Evolutionary conservation across 2,329 filamentous ascomycete species (phyloP).

Genomic region (Monascus ruber): DNA sequence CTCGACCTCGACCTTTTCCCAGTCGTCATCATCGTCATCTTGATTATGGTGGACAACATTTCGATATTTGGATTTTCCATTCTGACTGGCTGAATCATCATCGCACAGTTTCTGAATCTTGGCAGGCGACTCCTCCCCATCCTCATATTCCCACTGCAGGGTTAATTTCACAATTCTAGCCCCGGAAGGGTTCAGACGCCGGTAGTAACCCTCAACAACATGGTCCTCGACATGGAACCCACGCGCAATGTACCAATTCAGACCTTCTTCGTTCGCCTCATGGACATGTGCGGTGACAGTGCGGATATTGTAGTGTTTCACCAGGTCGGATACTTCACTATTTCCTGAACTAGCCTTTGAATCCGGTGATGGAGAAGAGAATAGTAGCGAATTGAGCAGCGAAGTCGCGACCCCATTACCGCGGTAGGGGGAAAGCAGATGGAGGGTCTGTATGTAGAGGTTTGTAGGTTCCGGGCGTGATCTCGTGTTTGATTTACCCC

Average conservation of each 20-base stretch:
- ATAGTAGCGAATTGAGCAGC: conserved; percentile 37
- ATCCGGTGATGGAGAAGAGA: conserved; percentile 4
- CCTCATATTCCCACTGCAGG: conserved; percentile 19
- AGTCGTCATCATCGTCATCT: conserved; percentile 26
- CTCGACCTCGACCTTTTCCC: conserved; percentile 31
- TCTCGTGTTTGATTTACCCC: not conserved
- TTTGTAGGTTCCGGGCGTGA: conserved; percentile 20
- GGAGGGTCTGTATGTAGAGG: conserved; percentile 52
- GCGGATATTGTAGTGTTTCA: conserved; percentile 39
- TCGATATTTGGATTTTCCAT: not conserved
- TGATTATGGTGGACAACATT: not conserved
- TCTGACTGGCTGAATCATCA: not conserved
- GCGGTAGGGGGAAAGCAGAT: conserved; percentile 49
- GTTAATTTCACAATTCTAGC: conserved; percentile 40
- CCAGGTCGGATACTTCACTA: conserved; percentile 22
- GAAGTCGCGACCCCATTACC: conserved; percentile 46
- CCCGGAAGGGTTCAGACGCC: conserved; percentile 44
- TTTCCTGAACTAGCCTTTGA: conserved; percentile 1
- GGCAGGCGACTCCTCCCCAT: conserved; percentile 1
- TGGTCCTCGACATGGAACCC: conserved; percentile 43
- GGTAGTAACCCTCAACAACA: conserved; percentile 47
- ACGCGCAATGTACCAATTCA: conserved; percentile 49
- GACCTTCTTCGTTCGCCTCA: conserved; percentile 48
- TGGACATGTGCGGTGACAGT: conserved; percentile 53
- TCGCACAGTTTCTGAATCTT: not conserved